These are phyloP conservation scores for Penicillium sp. DNA, from an alignment of 2,329 filamentous ascomycete species.

Conservation along the genomic window DNA sequence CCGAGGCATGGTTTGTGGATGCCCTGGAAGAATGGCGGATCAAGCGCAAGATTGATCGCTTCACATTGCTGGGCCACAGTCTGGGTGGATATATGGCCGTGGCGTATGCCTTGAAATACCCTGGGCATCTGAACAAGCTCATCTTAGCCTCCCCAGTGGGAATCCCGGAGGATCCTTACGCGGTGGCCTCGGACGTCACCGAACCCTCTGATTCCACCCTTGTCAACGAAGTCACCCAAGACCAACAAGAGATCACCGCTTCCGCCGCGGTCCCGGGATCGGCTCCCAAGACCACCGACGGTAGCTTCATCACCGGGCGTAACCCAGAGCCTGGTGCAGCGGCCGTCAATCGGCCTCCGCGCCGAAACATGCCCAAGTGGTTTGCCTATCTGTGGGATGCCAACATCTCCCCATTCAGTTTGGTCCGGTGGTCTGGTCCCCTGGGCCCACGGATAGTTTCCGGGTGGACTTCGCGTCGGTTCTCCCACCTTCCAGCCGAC, in stretches of 20 bases:
- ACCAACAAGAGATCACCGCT: slow-evolving; percentile 49
- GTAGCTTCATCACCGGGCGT: slow-evolving; percentile 50
- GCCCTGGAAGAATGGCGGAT: slow-evolving; percentile 93
- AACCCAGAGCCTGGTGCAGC: slow-evolving; percentile 24
- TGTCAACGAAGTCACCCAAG: slow-evolving; percentile 71
- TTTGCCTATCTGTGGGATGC: slow-evolving; percentile 92
- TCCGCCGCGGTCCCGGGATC: slow-evolving; percentile 18
- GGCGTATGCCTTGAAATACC: slow-evolving; percentile 94
- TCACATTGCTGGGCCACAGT: slow-evolving; percentile 89
- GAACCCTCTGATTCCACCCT: slow-evolving; percentile 68
- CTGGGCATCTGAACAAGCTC: slow-evolving; percentile 87
- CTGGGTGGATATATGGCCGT: slow-evolving; percentile 92
- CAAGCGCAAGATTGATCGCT: slow-evolving; percentile 80
- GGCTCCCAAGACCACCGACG: slow-evolving; percentile 40
- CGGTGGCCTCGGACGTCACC: slow-evolving; percentile 72
- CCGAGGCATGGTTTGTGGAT: slow-evolving; percentile 94
- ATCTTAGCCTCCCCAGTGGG: slow-evolving; percentile 93
- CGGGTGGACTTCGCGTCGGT: slow-evolving; percentile 88
- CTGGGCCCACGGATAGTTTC: slow-evolving; percentile 87
- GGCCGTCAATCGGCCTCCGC: slow-evolving; percentile 45
- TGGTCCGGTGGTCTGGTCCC: slow-evolving; percentile 82
- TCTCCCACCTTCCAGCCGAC: slow-evolving; percentile 73
- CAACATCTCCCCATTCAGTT: slow-evolving; percentile 89
- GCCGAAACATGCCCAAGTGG: slow-evolving; percentile 70
- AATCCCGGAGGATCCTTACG: slow-evolving; percentile 89